Conservation (phyloP, 306 rosid species). For the Arachis stenosperma region DNA sequence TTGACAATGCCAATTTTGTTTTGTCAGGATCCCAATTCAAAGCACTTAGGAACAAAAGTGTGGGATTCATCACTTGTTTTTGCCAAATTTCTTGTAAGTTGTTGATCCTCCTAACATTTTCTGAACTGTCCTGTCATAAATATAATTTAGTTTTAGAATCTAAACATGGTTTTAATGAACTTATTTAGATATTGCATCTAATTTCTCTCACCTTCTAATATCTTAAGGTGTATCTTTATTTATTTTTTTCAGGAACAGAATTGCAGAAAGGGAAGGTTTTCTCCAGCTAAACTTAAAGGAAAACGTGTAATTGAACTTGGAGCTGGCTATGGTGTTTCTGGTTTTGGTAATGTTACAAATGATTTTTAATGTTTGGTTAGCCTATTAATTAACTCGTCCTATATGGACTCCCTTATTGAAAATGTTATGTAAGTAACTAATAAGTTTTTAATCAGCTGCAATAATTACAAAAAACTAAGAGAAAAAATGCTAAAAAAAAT, state of each 20-base stretch:
- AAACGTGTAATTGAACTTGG: slow-evolving; percentile 94
- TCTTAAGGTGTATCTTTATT: not conserved
- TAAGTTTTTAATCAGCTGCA: too few species aligned
- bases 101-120: too few species aligned
- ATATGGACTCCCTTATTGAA: slow-evolving; percentile 26
- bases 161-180: not conserved
- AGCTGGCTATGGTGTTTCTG: slow-evolving; percentile 97
- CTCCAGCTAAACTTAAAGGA: slow-evolving; percentile 86
- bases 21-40: too few species aligned
- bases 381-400: slow-evolving; percentile 12
- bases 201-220: slow-evolving; percentile 29
- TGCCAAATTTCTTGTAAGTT: too few species aligned
- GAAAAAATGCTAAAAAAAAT: too few species aligned
- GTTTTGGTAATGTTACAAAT: slow-evolving; percentile 66
- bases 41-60: too few species aligned
- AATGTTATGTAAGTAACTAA: too few species aligned
- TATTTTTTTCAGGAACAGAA: slow-evolving; percentile 70
- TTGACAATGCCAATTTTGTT: too few species aligned
- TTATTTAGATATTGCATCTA: slow-evolving; percentile 18
- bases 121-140: slow-evolving; percentile 26
- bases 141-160: not conserved
- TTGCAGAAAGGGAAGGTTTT: slow-evolving; percentile 87
- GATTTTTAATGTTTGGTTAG: slow-evolving; percentile 1
- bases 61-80: too few species aligned
- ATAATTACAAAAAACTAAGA: too few species aligned